Percentiles rank a stretch among this genome's conserved stretches.
These are phyloP conservation scores for Neofusicoccum sp. DNA, from an alignment of 2,329 filamentous ascomycete genomes.

Conservation along the genomic window DNA sequence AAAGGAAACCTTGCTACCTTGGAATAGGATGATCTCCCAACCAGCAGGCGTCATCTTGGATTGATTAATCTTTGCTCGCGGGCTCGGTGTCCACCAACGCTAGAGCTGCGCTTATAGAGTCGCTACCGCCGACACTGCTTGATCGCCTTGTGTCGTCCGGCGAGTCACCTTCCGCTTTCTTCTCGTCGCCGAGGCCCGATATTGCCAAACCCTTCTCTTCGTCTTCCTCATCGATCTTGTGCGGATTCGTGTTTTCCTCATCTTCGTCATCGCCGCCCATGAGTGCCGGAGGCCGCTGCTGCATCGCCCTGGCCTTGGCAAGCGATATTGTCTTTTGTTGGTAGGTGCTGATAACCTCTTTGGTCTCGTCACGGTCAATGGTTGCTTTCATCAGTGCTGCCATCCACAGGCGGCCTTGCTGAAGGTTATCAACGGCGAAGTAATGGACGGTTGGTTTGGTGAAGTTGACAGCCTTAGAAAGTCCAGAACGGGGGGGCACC, in stretches of 20 bases:
- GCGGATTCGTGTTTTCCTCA: constrained; percentile 26
- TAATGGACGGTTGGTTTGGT: constrained; percentile 97
- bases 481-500: constrained; percentile 80
- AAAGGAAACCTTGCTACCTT: not conserved
- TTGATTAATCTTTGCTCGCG: constrained; percentile 10
- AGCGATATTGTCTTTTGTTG: constrained; percentile 96
- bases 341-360: constrained; percentile 84
- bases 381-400: constrained; percentile 98
- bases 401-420: constrained; percentile 94
- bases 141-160: not conserved
- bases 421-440: constrained; percentile 89
- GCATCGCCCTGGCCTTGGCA: constrained; percentile 81
- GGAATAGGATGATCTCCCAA: not conserved
- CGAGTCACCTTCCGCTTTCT: not conserved
- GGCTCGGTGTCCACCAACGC: not conserved
- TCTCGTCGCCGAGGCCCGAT: constrained; percentile 32
- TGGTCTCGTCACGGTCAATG: constrained; percentile 81
- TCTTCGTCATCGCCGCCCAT: constrained; percentile 58
- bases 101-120: not conserved
- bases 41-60: not conserved
- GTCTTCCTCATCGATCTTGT: constrained; percentile 32
- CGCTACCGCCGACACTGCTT: constrained; percentile 10
- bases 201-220: constrained; percentile 40
- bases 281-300: constrained; percentile 83
- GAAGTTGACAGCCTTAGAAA: constrained; percentile 91